phyloP scores from a whole-genome alignment of 179 eudicot genomes.

The Spinacia oleracea region DNA sequence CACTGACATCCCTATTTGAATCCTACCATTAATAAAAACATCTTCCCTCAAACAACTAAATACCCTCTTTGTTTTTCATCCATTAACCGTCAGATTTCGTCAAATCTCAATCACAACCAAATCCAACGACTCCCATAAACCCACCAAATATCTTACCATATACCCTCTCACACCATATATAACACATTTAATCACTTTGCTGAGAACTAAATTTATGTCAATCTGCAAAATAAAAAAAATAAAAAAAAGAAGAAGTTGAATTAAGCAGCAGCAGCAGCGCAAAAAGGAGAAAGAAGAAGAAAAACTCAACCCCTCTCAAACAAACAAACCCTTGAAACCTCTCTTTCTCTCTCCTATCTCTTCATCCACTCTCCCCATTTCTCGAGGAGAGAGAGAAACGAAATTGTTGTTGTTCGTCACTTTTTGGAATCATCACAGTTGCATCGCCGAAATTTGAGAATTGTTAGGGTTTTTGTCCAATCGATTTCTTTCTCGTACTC shows the following conservation, averaged over 20 bases:
- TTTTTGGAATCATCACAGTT: background rate
- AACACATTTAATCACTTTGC: background rate
- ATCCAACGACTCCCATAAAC: background rate
- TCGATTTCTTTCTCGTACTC: background rate
- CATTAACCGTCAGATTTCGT: background rate
- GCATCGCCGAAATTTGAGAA: conserved; percentile 26
- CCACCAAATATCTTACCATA: background rate
- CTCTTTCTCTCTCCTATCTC: conserved; percentile 17
- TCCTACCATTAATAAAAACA: too few species aligned
- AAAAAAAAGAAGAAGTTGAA: background rate
- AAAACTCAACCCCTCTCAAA: background rate
- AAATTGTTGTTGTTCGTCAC: conserved; percentile 2
- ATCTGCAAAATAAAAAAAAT: background rate
- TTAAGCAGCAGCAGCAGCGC: background rate
- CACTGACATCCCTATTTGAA: too few species aligned
- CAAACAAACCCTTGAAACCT: background rate
- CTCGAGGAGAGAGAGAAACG: background rate
- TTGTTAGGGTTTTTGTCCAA: conserved; percentile 32
- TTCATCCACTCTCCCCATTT: conserved; percentile 13
- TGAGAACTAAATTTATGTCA: conserved; percentile 1
- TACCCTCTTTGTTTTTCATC: too few species aligned
- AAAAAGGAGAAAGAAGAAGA: background rate
- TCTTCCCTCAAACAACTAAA: too few species aligned
- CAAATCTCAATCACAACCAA: background rate
- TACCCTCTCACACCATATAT: background rate